Evolutionary conservation across 352 stramenopile species (phyloP), one percentile per base, ranked within the genome.

Genomic region (Pythium rhizo-oryzae): DNA sequence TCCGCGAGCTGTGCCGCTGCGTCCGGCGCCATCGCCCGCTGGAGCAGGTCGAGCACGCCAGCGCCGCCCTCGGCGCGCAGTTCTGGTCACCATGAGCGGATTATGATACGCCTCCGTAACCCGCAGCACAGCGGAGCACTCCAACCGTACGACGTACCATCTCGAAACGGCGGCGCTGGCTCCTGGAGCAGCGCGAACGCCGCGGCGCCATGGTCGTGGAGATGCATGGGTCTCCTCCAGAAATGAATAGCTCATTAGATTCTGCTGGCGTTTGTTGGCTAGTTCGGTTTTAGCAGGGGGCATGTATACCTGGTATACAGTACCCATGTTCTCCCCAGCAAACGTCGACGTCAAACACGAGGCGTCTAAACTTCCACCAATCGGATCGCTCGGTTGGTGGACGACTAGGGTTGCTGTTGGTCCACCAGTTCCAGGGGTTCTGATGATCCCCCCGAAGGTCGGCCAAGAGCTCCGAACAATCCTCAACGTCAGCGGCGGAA

Each of bases 21-120:
- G 15, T 30, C 37, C 35, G 39, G 25, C 0, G 12, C 39, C 35
- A 51, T 54, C 8, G 81, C 72, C 28, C 71, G 69, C 13, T 62
- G 62, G 47, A 93, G 71, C 51, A 86, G 70, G 56, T 82, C 71
- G 5, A 78, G 51, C 33, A 87, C 61, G 2, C 78, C 71, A 4
- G 80, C 81, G 21, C 85, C 85, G 24, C 85, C 82, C 12, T 67
- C 33, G 9, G 74, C 66, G 28, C 46, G 61, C 21, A 93, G 59
- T 9, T 82, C 84, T 92, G 62, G 15, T 18, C 3, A 43, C 37
- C 37, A 46, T 16, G 24, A 44, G 23, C 28, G 49, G 28, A 6
- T 33, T 33, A 33, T 6, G 28, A 33, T 33, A 6, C 28, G 28
- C 28, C 28, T 33, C 28, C 2, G 28, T 33, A 33, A 33, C 28